Evolutionary conservation across 2,329 filamentous ascomycete genomes (phyloP).

Genomic region (Aspergillus arachidicola): DNA sequence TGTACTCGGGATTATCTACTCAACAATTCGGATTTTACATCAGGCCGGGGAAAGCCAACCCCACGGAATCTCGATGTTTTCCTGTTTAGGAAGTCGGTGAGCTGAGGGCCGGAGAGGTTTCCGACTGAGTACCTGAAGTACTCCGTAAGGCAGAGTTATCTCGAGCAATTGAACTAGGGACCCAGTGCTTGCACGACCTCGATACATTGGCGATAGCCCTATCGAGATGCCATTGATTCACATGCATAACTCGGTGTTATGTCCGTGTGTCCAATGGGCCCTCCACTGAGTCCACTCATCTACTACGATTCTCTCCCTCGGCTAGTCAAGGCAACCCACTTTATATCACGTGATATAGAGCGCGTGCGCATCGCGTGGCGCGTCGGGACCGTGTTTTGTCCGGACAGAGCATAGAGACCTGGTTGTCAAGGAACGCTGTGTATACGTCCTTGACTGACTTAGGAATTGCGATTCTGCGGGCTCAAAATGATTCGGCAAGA

Average conservation of each 20-base stretch:
- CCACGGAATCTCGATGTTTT: slow-evolving; percentile 23
- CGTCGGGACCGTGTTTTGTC: slow-evolving; percentile 21
- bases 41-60: slow-evolving; percentile 20
- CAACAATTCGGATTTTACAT: slow-evolving; percentile 8
- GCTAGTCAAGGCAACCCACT: neutral
- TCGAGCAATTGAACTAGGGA: neutral
- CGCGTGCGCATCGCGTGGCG: slow-evolving; percentile 22
- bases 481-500: slow-evolving; percentile 49
- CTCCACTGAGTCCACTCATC: neutral
- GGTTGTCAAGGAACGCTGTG: neutral
- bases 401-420: neutral
- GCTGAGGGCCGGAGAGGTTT: slow-evolving; percentile 22
- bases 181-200: neutral
- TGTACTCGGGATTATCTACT: slow-evolving; percentile 2
- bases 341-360: slow-evolving; percentile 15
- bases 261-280: neutral
- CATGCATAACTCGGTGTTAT: neutral
- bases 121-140: neutral
- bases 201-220: neutral
- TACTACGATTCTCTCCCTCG: slow-evolving; percentile 5
- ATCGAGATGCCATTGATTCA: neutral
- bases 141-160: neutral
- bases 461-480: neutral
- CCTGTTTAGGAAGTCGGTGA: slow-evolving; percentile 40
- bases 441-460: neutral